Conservation (phyloP, 2,329 filamentous ascomycete species). For the Pseudocercospora vitis region DNA sequence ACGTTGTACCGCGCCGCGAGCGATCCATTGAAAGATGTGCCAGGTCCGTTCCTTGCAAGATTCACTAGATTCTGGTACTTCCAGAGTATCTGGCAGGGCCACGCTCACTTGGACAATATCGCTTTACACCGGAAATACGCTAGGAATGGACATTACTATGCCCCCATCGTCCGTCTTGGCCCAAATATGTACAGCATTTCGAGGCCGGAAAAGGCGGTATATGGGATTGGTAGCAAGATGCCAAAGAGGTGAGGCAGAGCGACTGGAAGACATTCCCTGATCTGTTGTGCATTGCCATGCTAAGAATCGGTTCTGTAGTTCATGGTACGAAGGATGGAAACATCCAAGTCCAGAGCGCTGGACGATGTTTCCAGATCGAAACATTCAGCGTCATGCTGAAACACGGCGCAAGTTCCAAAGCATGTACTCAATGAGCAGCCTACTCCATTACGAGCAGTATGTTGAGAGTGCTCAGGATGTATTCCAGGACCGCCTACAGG, state of each 20-base stretch:
- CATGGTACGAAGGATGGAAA: conserved; percentile 25
- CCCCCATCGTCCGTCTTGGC: conserved; percentile 27
- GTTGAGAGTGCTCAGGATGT: conserved; percentile 23
- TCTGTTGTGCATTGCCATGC: too few species aligned
- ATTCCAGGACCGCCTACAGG: conserved; percentile 20
- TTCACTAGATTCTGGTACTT: conserved; percentile 30
- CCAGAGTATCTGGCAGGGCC: conserved; percentile 22
- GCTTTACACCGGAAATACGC: conserved; percentile 25
- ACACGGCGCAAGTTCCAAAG: conserved; percentile 25
- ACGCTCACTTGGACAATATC: conserved; percentile 28
- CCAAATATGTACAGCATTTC: conserved; percentile 28
- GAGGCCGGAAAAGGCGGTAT: conserved; percentile 23
- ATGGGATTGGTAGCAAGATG: conserved; percentile 28
- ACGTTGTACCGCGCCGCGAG: conserved; percentile 5
- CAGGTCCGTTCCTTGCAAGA: conserved; percentile 26
- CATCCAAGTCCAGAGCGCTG: conserved; percentile 20
- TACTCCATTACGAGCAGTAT: conserved; percentile 28
- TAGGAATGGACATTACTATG: conserved; percentile 20
- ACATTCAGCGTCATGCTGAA: conserved; percentile 24
- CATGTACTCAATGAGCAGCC: conserved; percentile 29
- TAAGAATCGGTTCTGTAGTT: too few species aligned
- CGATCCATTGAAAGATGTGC: conserved; percentile 23
- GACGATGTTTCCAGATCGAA: conserved; percentile 23
- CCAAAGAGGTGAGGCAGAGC: conserved; percentile 20
- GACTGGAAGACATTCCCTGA: not conserved